Conservation (phyloP, 257 asterid genomes). For the Dorcoceras hygrometricum region DNA sequence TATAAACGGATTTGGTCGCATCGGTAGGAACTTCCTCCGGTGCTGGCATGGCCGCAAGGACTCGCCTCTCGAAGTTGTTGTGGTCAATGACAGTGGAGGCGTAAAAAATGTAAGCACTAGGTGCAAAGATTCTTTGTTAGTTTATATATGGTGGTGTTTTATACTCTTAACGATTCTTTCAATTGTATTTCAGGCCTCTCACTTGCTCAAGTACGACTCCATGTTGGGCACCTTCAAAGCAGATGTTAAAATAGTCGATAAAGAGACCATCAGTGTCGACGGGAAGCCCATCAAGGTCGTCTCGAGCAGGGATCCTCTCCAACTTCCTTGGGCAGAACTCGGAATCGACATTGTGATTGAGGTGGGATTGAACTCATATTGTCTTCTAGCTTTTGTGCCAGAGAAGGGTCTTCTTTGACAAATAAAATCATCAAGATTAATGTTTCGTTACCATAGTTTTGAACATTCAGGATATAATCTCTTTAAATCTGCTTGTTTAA, state of each 20-base stretch:
- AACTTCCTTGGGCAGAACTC: conserved; percentile 93
- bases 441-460: background rate
- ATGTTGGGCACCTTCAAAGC: conserved; percentile 95
- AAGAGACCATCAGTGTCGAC: conserved; percentile 79
- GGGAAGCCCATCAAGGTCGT: conserved; percentile 84
- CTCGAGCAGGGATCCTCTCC: conserved; percentile 80
- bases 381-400: too few relatives aligned
- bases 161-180: background rate
- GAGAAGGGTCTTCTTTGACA: too few relatives aligned
- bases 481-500: background rate
- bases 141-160: background rate
- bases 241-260: conserved; percentile 71
- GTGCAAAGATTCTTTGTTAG: background rate
- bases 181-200: conserved; percentile 59
- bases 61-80: conserved; percentile 86
- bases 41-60: conserved; percentile 96
- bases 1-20: conserved; percentile 87
- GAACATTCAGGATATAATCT: background rate
- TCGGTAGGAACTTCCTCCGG: conserved; percentile 92
- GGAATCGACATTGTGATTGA: conserved; percentile 93
- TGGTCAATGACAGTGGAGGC: conserved; percentile 90
- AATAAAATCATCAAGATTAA: background rate
- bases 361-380: conserved; percentile 33
- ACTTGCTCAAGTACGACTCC: conserved; percentile 84
- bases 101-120: conserved; percentile 67